Evolutionary conservation across 1,139 yeast species (phyloP), one percentile per base, ranked within the genome.

Genomic region (Candida labiduridarum): DNA sequence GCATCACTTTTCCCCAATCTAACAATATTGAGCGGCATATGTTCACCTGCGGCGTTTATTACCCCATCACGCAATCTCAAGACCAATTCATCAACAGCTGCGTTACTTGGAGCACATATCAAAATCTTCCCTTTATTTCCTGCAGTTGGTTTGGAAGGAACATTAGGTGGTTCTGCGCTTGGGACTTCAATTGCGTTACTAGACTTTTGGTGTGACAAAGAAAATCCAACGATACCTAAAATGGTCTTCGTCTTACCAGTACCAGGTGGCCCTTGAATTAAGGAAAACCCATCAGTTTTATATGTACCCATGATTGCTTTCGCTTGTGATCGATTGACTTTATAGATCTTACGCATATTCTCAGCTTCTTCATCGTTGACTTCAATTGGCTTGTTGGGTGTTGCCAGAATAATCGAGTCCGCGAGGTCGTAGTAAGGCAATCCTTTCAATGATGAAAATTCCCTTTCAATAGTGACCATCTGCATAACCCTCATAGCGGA

Each of bases 161-260:
- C 16, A 30, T 49, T 46, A 3, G 54, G 27, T 6, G 44, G 41
- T 9, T 43, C 46, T 19, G 55, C 56, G 44, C 53, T 53, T 6
- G 68, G 59, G 2, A 70, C 60, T 1, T 63, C 59, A 12, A 80
- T 76, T 0, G 67, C 57, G 46, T 71, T 58, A 45, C 64, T 62
- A 51, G 63, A 58, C 45, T 44, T 53, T 16, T 63, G 57, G 41
- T 65, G 63, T 4, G 76, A 67, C 51, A 92, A 68, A 51, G 85
- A 82, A 50, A 89, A 84, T 0, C 98, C 97, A 41, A 94, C 83
- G 49, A 94, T 86, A 25, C 97, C 97, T 41, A 95, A 68, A 71
- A 95, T 94, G 0, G 99, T 95, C 64, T 94, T 95, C 1, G 99
- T 95, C 66, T 95, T 95, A 73, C 99, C 99, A 0, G 99, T 94